Conservation (phyloP, 768 basidiomycete species). For the Kwoniella mangroviensis region DNA sequence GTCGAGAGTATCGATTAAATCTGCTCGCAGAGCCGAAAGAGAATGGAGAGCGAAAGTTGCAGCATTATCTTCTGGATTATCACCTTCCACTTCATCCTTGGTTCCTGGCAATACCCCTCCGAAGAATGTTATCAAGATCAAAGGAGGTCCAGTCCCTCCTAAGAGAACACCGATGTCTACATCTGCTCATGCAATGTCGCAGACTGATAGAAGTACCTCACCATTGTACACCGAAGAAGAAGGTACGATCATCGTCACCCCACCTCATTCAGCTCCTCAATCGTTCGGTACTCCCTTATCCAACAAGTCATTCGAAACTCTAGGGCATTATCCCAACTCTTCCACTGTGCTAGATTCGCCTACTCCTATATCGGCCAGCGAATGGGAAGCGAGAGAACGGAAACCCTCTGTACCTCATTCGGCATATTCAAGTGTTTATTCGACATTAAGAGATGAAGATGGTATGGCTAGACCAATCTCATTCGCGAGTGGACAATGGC, state of each 20-base stretch:
- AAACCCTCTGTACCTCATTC: constrained; percentile 33
- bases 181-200: neutral
- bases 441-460: constrained; percentile 1
- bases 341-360: neutral
- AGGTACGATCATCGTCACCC: constrained; percentile 16
- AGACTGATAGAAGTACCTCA: constrained; percentile 15
- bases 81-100: neutral
- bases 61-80: constrained; percentile 26
- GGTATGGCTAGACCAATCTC: constrained; percentile 13
- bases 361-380: neutral
- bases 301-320: constrained; percentile 26
- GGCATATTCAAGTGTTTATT: constrained; percentile 19
- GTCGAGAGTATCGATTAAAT: constrained; percentile 23
- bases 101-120: neutral
- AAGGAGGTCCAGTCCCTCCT: constrained; percentile 38
- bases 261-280: constrained; percentile 1
- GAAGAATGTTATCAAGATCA: neutral
- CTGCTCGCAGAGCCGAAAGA: constrained; percentile 34
- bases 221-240: constrained; percentile 10
- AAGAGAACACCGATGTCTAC: constrained; percentile 10
- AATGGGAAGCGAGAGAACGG: neutral
- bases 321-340: constrained; percentile 25
- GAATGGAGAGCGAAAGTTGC: constrained; percentile 48
- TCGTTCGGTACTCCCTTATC: constrained; percentile 10
- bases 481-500: constrained; percentile 3